Evolutionary conservation across 345 rosid genomes (phyloP).

Genomic region (Draba incana): DNA sequence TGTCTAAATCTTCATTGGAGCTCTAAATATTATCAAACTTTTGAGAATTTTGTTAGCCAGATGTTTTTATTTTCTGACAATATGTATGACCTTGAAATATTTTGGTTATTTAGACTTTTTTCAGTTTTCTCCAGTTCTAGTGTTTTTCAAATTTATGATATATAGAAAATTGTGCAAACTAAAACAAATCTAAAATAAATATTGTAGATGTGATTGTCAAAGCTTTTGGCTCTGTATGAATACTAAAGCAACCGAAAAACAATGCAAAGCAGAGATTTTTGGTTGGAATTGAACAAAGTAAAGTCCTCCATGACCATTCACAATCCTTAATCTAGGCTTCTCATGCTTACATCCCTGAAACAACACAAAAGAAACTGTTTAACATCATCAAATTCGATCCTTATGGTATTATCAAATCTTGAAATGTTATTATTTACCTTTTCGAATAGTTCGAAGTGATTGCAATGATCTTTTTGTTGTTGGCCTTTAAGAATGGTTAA

Average conservation of each 20-base stretch:
- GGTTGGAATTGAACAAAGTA: conserved; percentile 61
- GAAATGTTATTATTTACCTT: conserved; percentile 23
- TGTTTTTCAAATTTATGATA: neutral
- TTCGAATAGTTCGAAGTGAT: conserved; percentile 48
- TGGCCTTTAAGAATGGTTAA: conserved; percentile 56
- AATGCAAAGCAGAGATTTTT: conserved; percentile 62
- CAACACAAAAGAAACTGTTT: neutral
- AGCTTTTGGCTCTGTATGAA: conserved; percentile 61
- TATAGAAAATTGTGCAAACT: neutral
- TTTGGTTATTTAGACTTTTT: conserved; percentile 15
- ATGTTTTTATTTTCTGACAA: conserved; percentile 15
- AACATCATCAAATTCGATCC: too few species aligned
- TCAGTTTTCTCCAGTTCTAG: too few species aligned
- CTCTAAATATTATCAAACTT: neutral
- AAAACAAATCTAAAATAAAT: too few species aligned
- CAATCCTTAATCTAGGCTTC: conserved; percentile 53
- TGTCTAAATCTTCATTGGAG: neutral
- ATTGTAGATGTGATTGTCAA: conserved; percentile 3
- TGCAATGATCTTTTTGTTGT: conserved; percentile 50
- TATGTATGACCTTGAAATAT: conserved; percentile 11
- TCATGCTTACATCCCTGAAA: conserved; percentile 58
- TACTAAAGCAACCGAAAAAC: conserved; percentile 69
- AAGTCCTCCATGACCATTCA: conserved; percentile 52
- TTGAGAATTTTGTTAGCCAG: conserved; percentile 24
- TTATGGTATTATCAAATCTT: neutral